Base-by-base conservation (phyloP, 2,329 filamentous ascomycete species). In the Allantophomopsis cytisporea region DNA sequence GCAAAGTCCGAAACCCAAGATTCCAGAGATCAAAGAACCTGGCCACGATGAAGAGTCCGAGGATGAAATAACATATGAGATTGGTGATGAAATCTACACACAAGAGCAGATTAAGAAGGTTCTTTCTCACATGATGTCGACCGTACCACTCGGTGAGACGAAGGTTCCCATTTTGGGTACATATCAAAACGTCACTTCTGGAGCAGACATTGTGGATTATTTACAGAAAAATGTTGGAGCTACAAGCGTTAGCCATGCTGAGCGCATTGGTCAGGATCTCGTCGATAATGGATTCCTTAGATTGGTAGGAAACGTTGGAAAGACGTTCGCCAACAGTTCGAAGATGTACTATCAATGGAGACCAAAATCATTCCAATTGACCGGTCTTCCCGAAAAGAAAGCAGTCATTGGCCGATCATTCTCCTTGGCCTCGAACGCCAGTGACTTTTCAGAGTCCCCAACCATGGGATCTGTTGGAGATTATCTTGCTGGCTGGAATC, bases 321-420 rank as follows among this genome's bases (percentile, higher is more conserved):
- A 76, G 62, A 85, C 82, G 1, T 98, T 98, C 57, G 88, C 89
- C 51, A 98, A 98, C 63, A 96, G 88, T 68, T 94, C 88, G 47
- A 86, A 83, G 61, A 83, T 96, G 77, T 89, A 84, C 57, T 98
- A 98, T 59, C 91, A 98, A 60, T 98, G 91, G 91, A 81, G 86
- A 40, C 76, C 88, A 7, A 93, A 86, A 63, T 81, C 84, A 5
- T 98, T 96, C 64, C 80, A 93, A 55, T 59, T 91, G 41, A 80
- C 86, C 18, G 89, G 88, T 16, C 68, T 94, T 39, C 87, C 85
- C 0, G 89, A 95, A 59, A 94, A 86, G 71, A 93, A 88, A 66
- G 69, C 72, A 43, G 58, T 76, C 2, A 57, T 89, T 37, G 71
- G 73, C 47, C 76, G 88, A 43, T 82, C 84, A 6, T 83, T 86